Conservation (phyloP, 176 grass and related monocot genomes). For the Aegilops speltoides region DNA sequence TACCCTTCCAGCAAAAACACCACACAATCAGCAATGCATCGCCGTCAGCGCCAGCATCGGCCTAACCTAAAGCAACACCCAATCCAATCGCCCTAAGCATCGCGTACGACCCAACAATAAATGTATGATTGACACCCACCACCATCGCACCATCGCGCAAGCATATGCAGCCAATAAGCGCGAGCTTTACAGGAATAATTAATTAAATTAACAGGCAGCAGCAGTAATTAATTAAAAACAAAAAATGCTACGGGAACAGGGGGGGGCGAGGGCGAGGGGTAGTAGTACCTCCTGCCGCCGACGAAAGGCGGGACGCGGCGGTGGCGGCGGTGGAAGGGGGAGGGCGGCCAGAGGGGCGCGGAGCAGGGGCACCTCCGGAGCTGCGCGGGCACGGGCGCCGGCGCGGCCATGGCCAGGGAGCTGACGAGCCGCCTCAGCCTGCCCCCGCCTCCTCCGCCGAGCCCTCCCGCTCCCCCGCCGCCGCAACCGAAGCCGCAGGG, state of each 20-base stretch:
- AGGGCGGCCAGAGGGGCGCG: conserved; percentile 10
- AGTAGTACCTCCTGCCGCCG: conserved; percentile 35
- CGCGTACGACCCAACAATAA: not conserved
- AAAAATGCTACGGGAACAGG: not conserved
- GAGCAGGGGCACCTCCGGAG: conserved; percentile 40
- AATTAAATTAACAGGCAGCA: not conserved
- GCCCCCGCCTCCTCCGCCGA: conserved; percentile 29
- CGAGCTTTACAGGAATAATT: not conserved
- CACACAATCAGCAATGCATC: not conserved
- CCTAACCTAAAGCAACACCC: not conserved
- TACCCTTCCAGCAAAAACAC: not conserved
- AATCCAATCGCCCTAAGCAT: not conserved
- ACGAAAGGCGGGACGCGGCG: conserved; percentile 29
- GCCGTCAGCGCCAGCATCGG: not conserved
- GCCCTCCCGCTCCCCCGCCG: conserved; percentile 26
- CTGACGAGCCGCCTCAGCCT: conserved; percentile 48
- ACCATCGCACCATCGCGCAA: not conserved
- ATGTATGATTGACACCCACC: not conserved
- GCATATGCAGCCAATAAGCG: not conserved
- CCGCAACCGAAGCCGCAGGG: conserved; percentile 48
- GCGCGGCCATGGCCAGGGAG: conserved; percentile 47
- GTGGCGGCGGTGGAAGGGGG: conserved; percentile 26
- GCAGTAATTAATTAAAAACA: not conserved
- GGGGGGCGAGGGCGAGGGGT: not conserved
- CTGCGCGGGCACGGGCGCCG: conserved; percentile 34